Conservation (phyloP, 352 stramenopile species). For the Lagenidium sp. region DNA sequence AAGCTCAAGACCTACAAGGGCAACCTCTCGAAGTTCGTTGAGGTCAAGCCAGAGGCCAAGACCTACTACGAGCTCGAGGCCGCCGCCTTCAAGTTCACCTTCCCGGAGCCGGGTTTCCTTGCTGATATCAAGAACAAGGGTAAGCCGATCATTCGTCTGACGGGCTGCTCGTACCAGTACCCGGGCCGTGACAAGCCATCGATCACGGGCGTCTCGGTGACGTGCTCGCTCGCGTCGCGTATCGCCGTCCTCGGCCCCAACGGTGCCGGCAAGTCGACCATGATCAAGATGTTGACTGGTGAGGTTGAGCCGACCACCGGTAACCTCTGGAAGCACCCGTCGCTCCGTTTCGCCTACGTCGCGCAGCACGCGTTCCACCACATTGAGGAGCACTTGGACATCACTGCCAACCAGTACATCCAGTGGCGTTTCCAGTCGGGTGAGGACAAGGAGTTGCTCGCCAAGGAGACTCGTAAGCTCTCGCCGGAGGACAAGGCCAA, state of each 20-base stretch:
- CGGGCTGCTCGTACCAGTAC: conserved; percentile 82
- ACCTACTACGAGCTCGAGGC: conserved; percentile 85
- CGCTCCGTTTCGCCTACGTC: conserved; percentile 94
- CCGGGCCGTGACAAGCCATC: conserved; percentile 66
- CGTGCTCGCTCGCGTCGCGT: conserved; percentile 68
- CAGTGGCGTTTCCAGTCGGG: conserved; percentile 94
- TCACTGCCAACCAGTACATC: conserved; percentile 95
- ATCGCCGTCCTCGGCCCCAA: conserved; percentile 85
- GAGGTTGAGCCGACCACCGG: conserved; percentile 69
- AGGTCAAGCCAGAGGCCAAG: conserved; percentile 84
- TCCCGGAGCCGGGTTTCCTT: conserved; percentile 83
- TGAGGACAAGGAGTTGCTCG: conserved; percentile 88
- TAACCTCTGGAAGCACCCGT: conserved; percentile 78
- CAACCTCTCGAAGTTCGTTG: conserved; percentile 79
- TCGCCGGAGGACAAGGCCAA: conserved; percentile 89
- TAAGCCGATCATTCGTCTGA: conserved; percentile 86
- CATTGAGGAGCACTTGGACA: conserved; percentile 95
- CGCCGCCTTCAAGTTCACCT: conserved; percentile 80
- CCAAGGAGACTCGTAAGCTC: conserved; percentile 89
- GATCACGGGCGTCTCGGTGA: conserved; percentile 79
- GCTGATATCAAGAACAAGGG: conserved; percentile 89
- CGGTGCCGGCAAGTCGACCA: conserved; percentile 93
- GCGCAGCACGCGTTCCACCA: conserved; percentile 97
- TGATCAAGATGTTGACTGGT: conserved; percentile 93
- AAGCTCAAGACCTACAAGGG: conserved; percentile 88